Conservation (phyloP, 192 early-diverging fungal genomes). For the Coemansia sp. region DNA sequence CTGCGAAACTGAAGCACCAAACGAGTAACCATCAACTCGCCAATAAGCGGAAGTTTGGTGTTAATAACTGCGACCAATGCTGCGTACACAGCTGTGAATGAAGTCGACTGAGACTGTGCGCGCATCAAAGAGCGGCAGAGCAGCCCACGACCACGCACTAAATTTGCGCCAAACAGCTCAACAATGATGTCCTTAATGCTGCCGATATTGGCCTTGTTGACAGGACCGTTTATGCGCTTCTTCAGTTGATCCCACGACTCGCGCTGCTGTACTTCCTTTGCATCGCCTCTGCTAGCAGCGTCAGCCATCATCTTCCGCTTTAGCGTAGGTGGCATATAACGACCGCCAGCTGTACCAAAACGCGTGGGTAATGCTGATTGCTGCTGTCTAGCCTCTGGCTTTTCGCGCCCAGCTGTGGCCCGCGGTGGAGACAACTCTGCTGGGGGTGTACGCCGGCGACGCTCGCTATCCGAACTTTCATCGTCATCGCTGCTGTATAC, state of each 20-base stretch:
- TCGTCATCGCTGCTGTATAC: not conserved
- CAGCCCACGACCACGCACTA: conserved; percentile 90
- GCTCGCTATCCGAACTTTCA: not conserved
- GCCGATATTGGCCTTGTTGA: conserved; percentile 91
- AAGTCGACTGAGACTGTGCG: conserved; percentile 80
- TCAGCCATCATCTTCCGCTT: conserved; percentile 68
- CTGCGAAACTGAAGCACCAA: conserved; percentile 87
- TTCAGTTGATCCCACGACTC: conserved; percentile 93
- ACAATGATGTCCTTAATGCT: conserved; percentile 90
- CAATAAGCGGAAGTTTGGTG: conserved; percentile 89
- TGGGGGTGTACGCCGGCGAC: not conserved
- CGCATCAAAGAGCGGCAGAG: conserved; percentile 85
- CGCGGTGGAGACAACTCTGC: not conserved
- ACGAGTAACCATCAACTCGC: conserved; percentile 81
- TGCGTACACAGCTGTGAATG: conserved; percentile 92
- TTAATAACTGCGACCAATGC: conserved; percentile 86
- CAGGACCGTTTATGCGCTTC: conserved; percentile 91
- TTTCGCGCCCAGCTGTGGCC: not conserved
- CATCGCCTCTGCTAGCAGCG: conserved; percentile 1
- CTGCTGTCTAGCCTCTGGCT: not conserved
- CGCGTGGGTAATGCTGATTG: not conserved
- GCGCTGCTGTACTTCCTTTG: conserved; percentile 60
- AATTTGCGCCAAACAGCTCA: conserved; percentile 87
- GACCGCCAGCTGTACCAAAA: conserved; percentile 17
- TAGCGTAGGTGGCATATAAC: conserved; percentile 82